Evolutionary conservation across 2,329 filamentous ascomycete genomes (phyloP).

Genomic region (Daldinia sp.): DNA sequence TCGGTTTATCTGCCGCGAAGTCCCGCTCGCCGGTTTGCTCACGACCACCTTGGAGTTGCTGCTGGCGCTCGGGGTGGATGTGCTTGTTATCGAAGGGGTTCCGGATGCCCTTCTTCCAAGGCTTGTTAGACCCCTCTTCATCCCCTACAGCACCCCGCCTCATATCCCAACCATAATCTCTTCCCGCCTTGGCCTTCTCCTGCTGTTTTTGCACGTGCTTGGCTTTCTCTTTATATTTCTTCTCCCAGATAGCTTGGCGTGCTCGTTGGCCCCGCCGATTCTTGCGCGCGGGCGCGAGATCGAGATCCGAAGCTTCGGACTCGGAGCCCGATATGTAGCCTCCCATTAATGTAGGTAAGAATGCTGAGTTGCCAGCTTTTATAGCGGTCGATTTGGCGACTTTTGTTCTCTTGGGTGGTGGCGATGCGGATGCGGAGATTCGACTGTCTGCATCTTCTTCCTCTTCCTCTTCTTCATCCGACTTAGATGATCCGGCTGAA

Average conservation of each 20-base stretch:
- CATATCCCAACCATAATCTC: conserved; percentile 66
- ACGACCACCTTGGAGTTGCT: conserved; percentile 45
- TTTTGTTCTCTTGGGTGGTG: conserved; percentile 47
- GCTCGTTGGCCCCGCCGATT: conserved; percentile 80
- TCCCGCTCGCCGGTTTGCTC: background rate
- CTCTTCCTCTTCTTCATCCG: background rate
- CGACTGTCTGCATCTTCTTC: conserved; percentile 35
- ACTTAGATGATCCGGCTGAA: conserved; percentile 36
- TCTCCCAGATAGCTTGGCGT: conserved; percentile 81
- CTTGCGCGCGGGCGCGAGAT: conserved; percentile 67
- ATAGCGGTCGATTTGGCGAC: conserved; percentile 32
- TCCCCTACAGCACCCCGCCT: conserved; percentile 62
- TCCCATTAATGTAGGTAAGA: conserved; percentile 79
- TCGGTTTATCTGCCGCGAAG: conserved; percentile 27
- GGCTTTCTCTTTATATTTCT: conserved; percentile 77
- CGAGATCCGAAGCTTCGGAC: conserved; percentile 69
- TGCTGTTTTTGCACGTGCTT: conserved; percentile 63
- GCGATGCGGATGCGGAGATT: conserved; percentile 34
- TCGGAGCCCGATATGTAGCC: conserved; percentile 83
- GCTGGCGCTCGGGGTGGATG: conserved; percentile 45
- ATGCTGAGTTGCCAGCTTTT: conserved; percentile 59
- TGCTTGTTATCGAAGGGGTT: conserved; percentile 44
- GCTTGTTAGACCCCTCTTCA: conserved; percentile 45
- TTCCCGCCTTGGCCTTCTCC: conserved; percentile 45
- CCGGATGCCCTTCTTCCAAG: conserved; percentile 62